These are phyloP conservation scores for Lentithecium fluviatile DNA, from an alignment of 495 filamentous ascomycete species.

Conservation along the genomic window DNA sequence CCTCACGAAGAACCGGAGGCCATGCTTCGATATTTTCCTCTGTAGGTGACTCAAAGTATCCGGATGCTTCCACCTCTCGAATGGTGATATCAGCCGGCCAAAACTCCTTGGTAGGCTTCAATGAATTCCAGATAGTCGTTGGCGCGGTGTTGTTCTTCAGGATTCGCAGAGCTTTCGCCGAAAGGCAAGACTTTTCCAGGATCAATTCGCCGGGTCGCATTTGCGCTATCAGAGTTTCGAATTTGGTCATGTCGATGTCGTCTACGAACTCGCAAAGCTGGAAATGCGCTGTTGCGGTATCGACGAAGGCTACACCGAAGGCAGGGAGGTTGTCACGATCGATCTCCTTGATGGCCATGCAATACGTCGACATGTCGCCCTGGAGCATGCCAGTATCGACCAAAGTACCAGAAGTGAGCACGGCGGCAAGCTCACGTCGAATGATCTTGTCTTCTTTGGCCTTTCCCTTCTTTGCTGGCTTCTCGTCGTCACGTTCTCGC, in stretches of 20 bases:
- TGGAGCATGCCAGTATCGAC: slow-evolving; percentile 96
- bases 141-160: slow-evolving; percentile 93
- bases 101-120: slow-evolving; percentile 88
- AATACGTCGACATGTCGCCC: slow-evolving; percentile 96
- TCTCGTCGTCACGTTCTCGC: slow-evolving; percentile 71
- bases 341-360: slow-evolving; percentile 91
- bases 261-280: slow-evolving; percentile 87
- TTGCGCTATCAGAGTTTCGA: slow-evolving; percentile 96
- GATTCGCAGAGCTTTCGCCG: slow-evolving; percentile 83
- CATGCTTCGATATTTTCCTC: slow-evolving; percentile 67
- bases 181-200: slow-evolving; percentile 83
- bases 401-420: slow-evolving; percentile 87
- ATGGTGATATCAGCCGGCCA: slow-evolving; percentile 80
- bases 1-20: slow-evolving; percentile 72
- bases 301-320: slow-evolving; percentile 92
- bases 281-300: slow-evolving; percentile 95
- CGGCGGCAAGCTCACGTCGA: slow-evolving; percentile 80
- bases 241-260: slow-evolving; percentile 91
- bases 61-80: slow-evolving; percentile 76
- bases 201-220: slow-evolving; percentile 85
- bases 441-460: slow-evolving; percentile 88
- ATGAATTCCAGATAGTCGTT: slow-evolving; percentile 91
- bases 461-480: slow-evolving; percentile 57
- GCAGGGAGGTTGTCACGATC: slow-evolving; percentile 71
- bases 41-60: slow-evolving; percentile 71